A percentile compares a stretch with the other conserved stretches of the same genome.
phyloP scores from a whole-genome alignment of 768 basidiomycete genomes.

The Boletus speciosus region DNA sequence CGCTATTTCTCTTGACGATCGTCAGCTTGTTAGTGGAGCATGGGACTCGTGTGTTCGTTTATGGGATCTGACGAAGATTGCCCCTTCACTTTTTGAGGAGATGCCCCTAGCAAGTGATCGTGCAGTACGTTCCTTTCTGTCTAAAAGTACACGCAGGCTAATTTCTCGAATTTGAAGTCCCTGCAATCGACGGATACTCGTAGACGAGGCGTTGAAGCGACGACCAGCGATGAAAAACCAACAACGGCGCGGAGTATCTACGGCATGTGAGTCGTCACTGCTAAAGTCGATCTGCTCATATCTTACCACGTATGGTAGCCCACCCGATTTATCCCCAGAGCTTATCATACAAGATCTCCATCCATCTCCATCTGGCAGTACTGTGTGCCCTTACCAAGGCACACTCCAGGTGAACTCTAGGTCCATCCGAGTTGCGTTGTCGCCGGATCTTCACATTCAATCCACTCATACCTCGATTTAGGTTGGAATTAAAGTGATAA shows the following conservation, averaged over 20 bases:
- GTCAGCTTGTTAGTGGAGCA: not conserved
- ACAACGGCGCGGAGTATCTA: not conserved
- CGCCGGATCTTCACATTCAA: not conserved
- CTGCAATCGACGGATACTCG: not conserved
- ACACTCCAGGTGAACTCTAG: not conserved
- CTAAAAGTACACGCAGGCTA: not conserved
- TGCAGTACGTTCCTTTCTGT: not conserved
- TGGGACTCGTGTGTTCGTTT: not conserved
- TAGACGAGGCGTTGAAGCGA: not conserved
- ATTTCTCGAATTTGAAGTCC: not conserved
- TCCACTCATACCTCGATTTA: not conserved
- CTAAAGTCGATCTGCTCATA: not conserved
- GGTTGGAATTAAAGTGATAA: not conserved
- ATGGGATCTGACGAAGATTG: not conserved
- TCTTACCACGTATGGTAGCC: not conserved
- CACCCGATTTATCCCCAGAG: not conserved
- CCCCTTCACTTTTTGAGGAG: not conserved
- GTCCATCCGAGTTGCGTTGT: not conserved
- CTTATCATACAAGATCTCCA: not conserved
- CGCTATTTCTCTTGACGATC: not conserved
- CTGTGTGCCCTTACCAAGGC: not conserved
- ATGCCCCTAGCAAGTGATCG: not conserved
- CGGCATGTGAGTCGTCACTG: not conserved
- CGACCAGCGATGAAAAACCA: not conserved
- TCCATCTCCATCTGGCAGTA: not conserved